Conservation (phyloP, 1,139 yeast genomes). For the Hyphopichia khmerensis region DNA sequence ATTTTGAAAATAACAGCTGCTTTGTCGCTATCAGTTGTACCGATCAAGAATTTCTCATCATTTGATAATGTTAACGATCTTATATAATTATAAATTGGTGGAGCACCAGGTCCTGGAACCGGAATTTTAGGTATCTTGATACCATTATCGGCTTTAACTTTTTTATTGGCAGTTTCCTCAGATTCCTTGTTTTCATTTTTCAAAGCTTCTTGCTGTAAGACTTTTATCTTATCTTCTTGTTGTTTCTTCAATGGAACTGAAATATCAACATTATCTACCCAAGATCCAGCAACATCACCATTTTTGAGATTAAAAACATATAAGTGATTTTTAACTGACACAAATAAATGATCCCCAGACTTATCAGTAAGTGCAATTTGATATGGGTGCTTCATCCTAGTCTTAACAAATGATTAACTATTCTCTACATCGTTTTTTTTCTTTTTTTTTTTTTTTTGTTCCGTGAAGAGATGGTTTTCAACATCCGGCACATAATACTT, state of each 20-base stretch:
- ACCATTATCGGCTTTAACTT: conserved; percentile 26
- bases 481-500: neutral
- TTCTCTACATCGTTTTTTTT: too few relatives aligned
- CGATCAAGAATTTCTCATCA: conserved; percentile 57
- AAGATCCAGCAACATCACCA: conserved; percentile 44
- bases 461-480: conserved; percentile 3
- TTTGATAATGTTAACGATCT: conserved; percentile 53
- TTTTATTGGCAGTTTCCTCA: conserved; percentile 18
- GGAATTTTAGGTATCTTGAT: conserved; percentile 54
- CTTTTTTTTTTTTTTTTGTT: neutral
- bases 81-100: conserved; percentile 62
- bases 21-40: conserved; percentile 81
- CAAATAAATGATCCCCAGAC: conserved; percentile 49
- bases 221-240: conserved; percentile 41
- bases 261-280: conserved; percentile 58
- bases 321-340: conserved; percentile 56
- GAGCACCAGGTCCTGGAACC: conserved; percentile 67
- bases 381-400: conserved; percentile 63
- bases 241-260: conserved; percentile 41
- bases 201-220: conserved; percentile 18
- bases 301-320: conserved; percentile 44
- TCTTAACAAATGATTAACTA: too few relatives aligned
- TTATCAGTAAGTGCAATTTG: conserved; percentile 50
- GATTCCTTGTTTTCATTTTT: conserved; percentile 18
- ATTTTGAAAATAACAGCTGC: conserved; percentile 65